Percentiles rank a stretch among this genome's conserved stretches.
phyloP scores from a whole-genome alignment of 1,139 yeast genomes.

The Hansenula lynferdii region DNA sequence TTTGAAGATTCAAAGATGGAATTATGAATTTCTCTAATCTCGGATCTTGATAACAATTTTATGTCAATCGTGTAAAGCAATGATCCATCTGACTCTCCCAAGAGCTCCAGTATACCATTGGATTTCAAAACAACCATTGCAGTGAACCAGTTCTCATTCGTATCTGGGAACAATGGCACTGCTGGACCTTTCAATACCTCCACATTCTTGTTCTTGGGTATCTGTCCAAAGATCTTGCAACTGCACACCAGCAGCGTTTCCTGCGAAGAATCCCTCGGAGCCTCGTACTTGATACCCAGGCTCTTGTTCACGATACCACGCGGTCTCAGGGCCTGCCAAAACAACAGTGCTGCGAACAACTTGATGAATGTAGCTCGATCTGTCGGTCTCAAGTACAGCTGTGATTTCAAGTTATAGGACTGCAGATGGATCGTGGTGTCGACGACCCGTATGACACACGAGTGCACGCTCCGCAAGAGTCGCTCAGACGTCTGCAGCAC shows the following conservation, averaged over 20 bases:
- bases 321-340: conserved; percentile 63
- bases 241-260: conserved; percentile 51
- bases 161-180: conserved; percentile 38
- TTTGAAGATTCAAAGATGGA: conserved; percentile 60
- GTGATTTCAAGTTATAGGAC: conserved; percentile 17
- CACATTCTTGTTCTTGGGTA: conserved; percentile 40
- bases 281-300: conserved; percentile 6
- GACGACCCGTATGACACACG: conserved; percentile 28
- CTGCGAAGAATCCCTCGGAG: conserved; percentile 16
- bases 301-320: conserved; percentile 44
- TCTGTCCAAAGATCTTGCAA: conserved; percentile 60
- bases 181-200: conserved; percentile 37
- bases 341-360: conserved; percentile 45
- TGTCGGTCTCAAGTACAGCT: conserved; percentile 41
- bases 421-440: conserved; percentile 10
- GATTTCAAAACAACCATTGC: conserved; percentile 71
- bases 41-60: conserved; percentile 51
- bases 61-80: conserved; percentile 61
- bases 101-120: conserved; percentile 59
- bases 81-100: conserved; percentile 64
- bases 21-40: conserved; percentile 62
- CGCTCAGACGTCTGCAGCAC: conserved; percentile 16
- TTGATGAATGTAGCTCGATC: conserved; percentile 42
- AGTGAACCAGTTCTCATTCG: conserved; percentile 65
- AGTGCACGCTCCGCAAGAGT: conserved; percentile 32